A percentile compares a stretch with the other conserved stretches of the same genome.
phyloP scores from a whole-genome alignment of 371 early-diverging fungal species.

The Mortierella sp. region DNA sequence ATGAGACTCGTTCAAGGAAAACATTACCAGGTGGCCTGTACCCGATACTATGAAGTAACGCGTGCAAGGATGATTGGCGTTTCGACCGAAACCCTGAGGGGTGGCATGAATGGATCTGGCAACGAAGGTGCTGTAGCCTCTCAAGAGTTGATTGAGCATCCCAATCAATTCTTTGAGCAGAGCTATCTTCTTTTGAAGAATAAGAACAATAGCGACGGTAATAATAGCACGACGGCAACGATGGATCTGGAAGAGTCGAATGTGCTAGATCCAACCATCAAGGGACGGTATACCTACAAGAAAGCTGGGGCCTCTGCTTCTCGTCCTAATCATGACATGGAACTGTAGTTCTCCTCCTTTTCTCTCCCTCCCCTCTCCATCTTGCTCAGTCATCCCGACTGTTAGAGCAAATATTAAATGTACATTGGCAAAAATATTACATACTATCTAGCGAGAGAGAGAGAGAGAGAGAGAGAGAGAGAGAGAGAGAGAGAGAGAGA shows the following conservation, averaged over 20 bases:
- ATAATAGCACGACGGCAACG: not conserved
- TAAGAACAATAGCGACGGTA: not conserved
- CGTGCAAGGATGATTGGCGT: conserved; percentile 54
- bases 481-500: not conserved
- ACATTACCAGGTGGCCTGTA: conserved; percentile 96
- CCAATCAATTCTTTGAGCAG: conserved; percentile 93
- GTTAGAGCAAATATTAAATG: no score
- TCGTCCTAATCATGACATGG: conserved; percentile 22
- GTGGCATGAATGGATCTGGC: conserved; percentile 48
- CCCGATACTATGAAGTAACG: conserved; percentile 85
- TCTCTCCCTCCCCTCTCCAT: no score
- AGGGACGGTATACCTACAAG: conserved; percentile 42
- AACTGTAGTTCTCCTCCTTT: conserved; percentile 7
- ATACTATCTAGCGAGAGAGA: not conserved
- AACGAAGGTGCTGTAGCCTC: conserved; percentile 52
- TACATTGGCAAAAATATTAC: conserved; percentile 1
- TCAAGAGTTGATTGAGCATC: conserved; percentile 85
- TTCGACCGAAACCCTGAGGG: conserved; percentile 28
- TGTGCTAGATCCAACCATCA: conserved; percentile 25
- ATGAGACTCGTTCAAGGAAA: conserved; percentile 69
- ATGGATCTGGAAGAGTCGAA: conserved; percentile 7
- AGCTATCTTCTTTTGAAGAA: conserved; percentile 58
- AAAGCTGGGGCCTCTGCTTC: conserved; percentile 23
- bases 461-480: no score
- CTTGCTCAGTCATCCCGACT: no score